phyloP scores from a whole-genome alignment of 2,329 filamentous ascomycete species.

The Fusarium anguioides region DNA sequence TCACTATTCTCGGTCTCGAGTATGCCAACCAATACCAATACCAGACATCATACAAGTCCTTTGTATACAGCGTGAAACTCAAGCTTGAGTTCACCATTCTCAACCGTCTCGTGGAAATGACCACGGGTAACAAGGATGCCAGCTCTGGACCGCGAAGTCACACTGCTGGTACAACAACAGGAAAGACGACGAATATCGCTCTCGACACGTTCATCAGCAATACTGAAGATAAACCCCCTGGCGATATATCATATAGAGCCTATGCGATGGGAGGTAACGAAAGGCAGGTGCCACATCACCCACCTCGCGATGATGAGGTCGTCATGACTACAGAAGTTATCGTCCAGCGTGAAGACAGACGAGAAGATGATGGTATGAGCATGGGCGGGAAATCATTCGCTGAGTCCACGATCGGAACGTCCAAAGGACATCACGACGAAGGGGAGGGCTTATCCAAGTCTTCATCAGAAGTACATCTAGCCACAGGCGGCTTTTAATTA shows the following conservation, averaged over 20 bases:
- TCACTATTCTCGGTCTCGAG: slow-evolving; percentile 54
- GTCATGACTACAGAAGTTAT: slow-evolving; percentile 45
- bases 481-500: slow-evolving; percentile 36
- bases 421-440: slow-evolving; percentile 25
- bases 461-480: slow-evolving; percentile 43
- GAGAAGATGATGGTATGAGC: slow-evolving; percentile 35
- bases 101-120: slow-evolving; percentile 52
- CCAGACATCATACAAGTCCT: slow-evolving; percentile 52
- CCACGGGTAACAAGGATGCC: slow-evolving; percentile 41
- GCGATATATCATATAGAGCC: slow-evolving; percentile 39
- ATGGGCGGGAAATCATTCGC: slow-evolving; percentile 31
- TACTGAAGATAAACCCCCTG: slow-evolving; percentile 1
- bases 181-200: slow-evolving; percentile 29
- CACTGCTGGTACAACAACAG: slow-evolving; percentile 8
- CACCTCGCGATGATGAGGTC: slow-evolving; percentile 27
- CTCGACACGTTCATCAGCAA: slow-evolving; percentile 40
- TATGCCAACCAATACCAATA: slow-evolving; percentile 51
- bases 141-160: slow-evolving; percentile 42
- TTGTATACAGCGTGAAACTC: slow-evolving; percentile 54
- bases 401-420: slow-evolving; percentile 23
- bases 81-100: slow-evolving; percentile 56
- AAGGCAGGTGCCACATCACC: background rate
- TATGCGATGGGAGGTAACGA: slow-evolving; percentile 44
- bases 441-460: slow-evolving; percentile 39
- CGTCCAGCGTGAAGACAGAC: slow-evolving; percentile 34